A percentile compares a stretch with the other conserved stretches of the same genome.
Evolutionary conservation across 768 basidiomycete species (phyloP).

Genomic region (Lactifluus piperatus): DNA sequence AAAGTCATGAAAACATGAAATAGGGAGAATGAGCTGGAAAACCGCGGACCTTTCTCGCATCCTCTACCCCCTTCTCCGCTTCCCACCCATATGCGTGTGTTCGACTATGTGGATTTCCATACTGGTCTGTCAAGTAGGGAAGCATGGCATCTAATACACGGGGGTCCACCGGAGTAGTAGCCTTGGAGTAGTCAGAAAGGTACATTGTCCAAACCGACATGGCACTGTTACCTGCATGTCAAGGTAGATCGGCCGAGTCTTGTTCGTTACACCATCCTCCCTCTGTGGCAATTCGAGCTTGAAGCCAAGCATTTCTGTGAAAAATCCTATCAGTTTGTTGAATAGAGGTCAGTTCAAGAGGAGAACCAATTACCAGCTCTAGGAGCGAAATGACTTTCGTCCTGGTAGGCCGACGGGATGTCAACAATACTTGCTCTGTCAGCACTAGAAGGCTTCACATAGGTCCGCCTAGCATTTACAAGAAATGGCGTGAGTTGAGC

Average conservation of each 20-base stretch:
- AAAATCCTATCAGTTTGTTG: constrained; percentile 3
- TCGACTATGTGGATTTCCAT: constrained; percentile 95
- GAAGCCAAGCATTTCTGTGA: constrained; percentile 80
- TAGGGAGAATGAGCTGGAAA: not conserved
- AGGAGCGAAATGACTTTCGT: constrained; percentile 61
- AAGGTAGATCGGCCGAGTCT: constrained; percentile 87
- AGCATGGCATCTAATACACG: constrained; percentile 96
- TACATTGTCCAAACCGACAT: not conserved
- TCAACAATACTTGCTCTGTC: constrained; percentile 80
- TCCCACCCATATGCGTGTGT: constrained; percentile 99
- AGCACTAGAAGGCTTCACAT: constrained; percentile 76
- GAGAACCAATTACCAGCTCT: constrained; percentile 43
- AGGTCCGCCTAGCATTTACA: constrained; percentile 36
- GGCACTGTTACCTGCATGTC: constrained; percentile 74
- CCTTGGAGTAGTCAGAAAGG: constrained; percentile 38
- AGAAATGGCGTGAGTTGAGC: constrained; percentile 18
- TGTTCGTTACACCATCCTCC: constrained; percentile 48
- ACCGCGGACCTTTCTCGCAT: constrained; percentile 67
- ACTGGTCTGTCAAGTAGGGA: constrained; percentile 90
- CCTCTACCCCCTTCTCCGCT: constrained; percentile 89
- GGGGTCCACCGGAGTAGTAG: constrained; percentile 96
- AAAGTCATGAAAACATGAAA: not conserved
- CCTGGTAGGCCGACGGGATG: constrained; percentile 63
- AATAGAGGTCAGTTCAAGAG: not conserved
- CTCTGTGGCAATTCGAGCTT: constrained; percentile 59